Evolutionary conservation across 2,329 filamentous ascomycete genomes (phyloP).

Genomic region (Beauveria brongniartii): DNA sequence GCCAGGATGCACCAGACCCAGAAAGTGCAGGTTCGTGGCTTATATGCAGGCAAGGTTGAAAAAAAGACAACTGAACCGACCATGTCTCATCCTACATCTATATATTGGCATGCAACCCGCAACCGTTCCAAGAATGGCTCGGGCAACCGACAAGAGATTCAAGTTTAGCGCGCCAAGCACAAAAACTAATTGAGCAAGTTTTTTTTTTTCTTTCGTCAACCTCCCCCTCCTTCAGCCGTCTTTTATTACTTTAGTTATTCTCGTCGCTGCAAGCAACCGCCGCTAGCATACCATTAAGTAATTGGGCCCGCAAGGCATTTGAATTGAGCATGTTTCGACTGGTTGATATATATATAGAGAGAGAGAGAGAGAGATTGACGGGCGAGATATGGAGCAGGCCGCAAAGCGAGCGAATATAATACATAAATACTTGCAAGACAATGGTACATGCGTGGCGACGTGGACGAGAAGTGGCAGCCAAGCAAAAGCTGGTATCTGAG

Average conservation of each 20-base stretch:
- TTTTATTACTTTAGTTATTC: neutral
- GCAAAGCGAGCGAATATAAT: neutral
- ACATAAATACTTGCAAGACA: too few relatives aligned
- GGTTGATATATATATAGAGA: neutral
- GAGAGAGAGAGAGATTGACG: neutral
- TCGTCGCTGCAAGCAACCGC: neutral
- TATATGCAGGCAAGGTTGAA: too few relatives aligned
- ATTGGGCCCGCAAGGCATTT: neutral
- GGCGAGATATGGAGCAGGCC: too few relatives aligned
- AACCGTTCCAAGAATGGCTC: neutral
- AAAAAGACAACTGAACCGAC: neutral
- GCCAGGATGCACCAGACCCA: neutral
- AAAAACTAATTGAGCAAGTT: conserved; percentile 7
- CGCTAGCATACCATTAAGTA: neutral
- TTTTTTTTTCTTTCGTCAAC: neutral
- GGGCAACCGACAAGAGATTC: neutral
- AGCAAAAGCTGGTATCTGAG: too few relatives aligned
- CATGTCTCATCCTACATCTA: neutral
- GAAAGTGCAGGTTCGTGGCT: too few relatives aligned
- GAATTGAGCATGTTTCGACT: conserved; percentile 9
- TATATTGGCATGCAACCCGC: neutral
- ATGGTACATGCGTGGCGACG: too few relatives aligned
- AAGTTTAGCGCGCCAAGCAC: conserved; percentile 1
- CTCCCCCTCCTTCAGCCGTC: neutral
- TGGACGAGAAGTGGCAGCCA: too few relatives aligned